These are phyloP conservation scores for Tephrocybe sp. DNA, from an alignment of 768 basidiomycete species.

Conservation along the genomic window DNA sequence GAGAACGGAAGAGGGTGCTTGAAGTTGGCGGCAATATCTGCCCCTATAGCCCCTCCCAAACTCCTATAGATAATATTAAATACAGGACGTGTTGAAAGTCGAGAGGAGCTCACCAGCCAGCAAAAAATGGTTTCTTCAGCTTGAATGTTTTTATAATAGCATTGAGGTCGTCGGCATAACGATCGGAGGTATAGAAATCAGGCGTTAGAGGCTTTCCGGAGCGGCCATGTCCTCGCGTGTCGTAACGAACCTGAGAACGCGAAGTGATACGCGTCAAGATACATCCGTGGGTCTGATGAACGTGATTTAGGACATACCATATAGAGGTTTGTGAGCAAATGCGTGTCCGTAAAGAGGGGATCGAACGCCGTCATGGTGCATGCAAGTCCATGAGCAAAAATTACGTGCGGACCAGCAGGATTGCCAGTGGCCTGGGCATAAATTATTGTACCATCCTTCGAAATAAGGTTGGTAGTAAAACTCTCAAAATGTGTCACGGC, in stretches of 20 bases:
- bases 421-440: slow-evolving; percentile 11
- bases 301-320: slow-evolving; percentile 1
- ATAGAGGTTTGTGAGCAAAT: slow-evolving; percentile 1
- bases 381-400: slow-evolving; percentile 13
- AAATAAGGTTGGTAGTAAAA: neutral
- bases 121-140: slow-evolving; percentile 27
- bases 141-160: slow-evolving; percentile 29
- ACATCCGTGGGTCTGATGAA: neutral
- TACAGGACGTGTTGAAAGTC: neutral
- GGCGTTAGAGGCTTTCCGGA: slow-evolving; percentile 29
- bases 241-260: slow-evolving; percentile 30
- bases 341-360: slow-evolving; percentile 6
- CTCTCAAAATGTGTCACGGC: neutral
- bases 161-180: slow-evolving; percentile 33
- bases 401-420: slow-evolving; percentile 4
- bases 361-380: slow-evolving; percentile 11
- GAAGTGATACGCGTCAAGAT: neutral
- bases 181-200: slow-evolving; percentile 25
- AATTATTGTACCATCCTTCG: slow-evolving; percentile 10
- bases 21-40: slow-evolving; percentile 28
- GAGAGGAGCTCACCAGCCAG: slow-evolving; percentile 27
- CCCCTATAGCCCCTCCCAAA: slow-evolving; percentile 24
- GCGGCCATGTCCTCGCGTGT: slow-evolving; percentile 33
- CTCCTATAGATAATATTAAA: neutral
- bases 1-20: slow-evolving; percentile 23